Percentiles rank a stretch among this genome's conserved stretches.
These are phyloP conservation scores for Solanum aculeatissimum DNA, from an alignment of 305 asterid genomes.

Conservation along the genomic window DNA sequence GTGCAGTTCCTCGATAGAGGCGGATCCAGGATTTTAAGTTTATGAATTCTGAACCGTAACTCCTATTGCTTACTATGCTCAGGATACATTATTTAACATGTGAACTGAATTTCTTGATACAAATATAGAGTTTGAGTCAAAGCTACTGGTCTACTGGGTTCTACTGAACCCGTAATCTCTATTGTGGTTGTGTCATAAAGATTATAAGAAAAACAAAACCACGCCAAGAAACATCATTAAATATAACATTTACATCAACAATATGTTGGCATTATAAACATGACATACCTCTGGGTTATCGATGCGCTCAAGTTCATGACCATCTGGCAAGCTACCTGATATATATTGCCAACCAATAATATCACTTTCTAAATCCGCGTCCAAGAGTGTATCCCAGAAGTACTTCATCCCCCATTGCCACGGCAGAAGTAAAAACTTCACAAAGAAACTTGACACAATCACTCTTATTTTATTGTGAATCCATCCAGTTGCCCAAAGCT, in stretches of 20 bases:
- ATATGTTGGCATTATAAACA: neutral
- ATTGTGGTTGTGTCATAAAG: neutral
- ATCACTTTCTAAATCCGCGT: conserved; percentile 86
- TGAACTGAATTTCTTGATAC: neutral
- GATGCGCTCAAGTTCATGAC: conserved; percentile 84
- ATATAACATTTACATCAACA: neutral
- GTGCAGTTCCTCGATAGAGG: neutral
- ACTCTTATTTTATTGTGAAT: conserved; percentile 75
- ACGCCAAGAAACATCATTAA: neutral
- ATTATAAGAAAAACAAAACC: neutral
- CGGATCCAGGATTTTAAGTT: neutral
- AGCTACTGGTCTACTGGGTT: neutral
- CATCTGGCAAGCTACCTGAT: conserved; percentile 90
- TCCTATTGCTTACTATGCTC: neutral
- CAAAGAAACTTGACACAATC: conserved; percentile 76
- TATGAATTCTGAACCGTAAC: neutral
- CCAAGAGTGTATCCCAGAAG: conserved; percentile 94
- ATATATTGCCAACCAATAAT: conserved; percentile 95
- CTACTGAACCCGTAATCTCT: neutral
- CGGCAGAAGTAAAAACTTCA: conserved; percentile 75
- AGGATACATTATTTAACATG: neutral
- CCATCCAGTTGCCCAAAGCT: conserved; percentile 98
- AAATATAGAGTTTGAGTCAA: neutral
- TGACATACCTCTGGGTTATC: conserved; percentile 83
- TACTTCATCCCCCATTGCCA: conserved; percentile 99